Evolutionary conservation across 176 grass and related monocot species (phyloP), one percentile per base, ranked within the genome.

Genomic region (Phyllostachys edulis): DNA sequence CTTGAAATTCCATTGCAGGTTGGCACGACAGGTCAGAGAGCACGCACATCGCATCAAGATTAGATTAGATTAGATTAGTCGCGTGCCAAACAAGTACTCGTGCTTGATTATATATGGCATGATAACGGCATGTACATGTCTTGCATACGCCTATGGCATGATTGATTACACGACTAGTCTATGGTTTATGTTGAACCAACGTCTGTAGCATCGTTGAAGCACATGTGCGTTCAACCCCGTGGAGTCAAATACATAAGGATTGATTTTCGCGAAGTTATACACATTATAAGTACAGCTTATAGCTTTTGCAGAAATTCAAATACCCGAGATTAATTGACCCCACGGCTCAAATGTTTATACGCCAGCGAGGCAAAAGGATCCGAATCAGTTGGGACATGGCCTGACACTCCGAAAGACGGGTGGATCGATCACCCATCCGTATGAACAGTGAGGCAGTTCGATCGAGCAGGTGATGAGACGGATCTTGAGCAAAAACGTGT

Each of bases 401-500:
- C 21, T n/a, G n/a, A 14, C 34, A 15, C 34, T 59, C 18, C 6
- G 5, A 38, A 40, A 39, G 34, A 40, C 72, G 17, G 32, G 34
- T 37, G 52, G 52, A 24, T 60, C 5, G 56, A 14, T 21, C 80
- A 15, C 4, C 42, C 1, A 52, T 6, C 26, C 27, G 71, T 52
- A 13, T n/a, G 40, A 34, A 51, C 69, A 39, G 69, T 15, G 13
- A 4, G 9, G 56, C 9, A 0, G 9, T 1, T 16, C 1, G 21
- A 24, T 3, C 7, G 21, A n/a, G 32, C 68, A 14, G 63, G 3
- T 1, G 56, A 15, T 1, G 56, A 5, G 75, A 64, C 11, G 75
- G 14, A 26, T 63, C 55, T 10, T 3, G 41, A 63, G 57, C 27
- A 20, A 83, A 83, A 83, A 29, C 70, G 59, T 83, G 72, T 77